Base-by-base conservation (phyloP, 768 basidiomycete species). In the Trametes maxima region DNA sequence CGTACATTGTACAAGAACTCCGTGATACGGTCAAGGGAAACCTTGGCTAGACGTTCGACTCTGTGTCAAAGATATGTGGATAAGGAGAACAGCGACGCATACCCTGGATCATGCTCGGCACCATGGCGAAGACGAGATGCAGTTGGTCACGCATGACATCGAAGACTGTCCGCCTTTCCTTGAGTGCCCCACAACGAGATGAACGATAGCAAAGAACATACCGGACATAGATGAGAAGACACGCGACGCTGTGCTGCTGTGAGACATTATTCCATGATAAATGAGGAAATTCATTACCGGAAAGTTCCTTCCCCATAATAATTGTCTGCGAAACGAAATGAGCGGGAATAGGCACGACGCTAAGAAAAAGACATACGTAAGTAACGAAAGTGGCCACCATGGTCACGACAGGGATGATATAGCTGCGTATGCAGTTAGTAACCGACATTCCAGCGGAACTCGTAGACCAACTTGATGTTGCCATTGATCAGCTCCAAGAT, bases 381-480 rank as follows among this genome's bases (percentile, higher is more conserved):
- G 82, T 79, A 3, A 81, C 76, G 68, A 83, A 90, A 1, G 87
- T 85, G 12, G 82, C 79, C 28, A 87, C 67, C 89, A 91, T 91
- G n/a, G 83, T 85, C 1, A 81, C 50, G 12, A 90, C 68, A 0
- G 90, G 89, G 44, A 90, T 80, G 28, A 84, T 58, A 65, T 78
- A 84, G 69, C 86, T 89, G 37, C 4, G 24, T 14, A 24, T 22
- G 11, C 22, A 28, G 46, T 14, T 7, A 2, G 5, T 22, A 5
- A 47, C 0, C 3, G 17, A 6, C 50, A 17, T 17, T 16, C 2
- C 21, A 12, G 5, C 2, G 6, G 21, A 7, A 37, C 4, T 51
- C n/a, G 51, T 22, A 36, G 14, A 72, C 76, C 12, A 65, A 83
- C 82, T 81, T 82, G 47, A 79, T 47, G 52, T 74, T 73, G 37